Conservation (phyloP, 73 alveolate genomes). For the Blepharisma stoltei region DNA sequence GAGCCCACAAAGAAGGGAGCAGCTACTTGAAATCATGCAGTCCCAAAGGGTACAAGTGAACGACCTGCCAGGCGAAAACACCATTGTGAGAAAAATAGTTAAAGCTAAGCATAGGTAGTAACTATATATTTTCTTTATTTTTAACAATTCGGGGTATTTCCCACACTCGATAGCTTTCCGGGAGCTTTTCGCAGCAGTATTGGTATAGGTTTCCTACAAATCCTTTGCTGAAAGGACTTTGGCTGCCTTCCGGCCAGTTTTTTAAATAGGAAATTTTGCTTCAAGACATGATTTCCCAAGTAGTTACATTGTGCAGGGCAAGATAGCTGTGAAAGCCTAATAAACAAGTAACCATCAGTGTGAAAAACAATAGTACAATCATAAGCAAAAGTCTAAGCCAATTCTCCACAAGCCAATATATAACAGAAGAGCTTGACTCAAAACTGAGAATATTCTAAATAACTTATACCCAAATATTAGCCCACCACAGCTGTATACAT, state of each 20-base stretch:
- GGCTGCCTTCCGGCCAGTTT: slow-evolving; percentile 50
- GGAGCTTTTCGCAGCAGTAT: slow-evolving; percentile 14
- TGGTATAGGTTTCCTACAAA: slow-evolving; percentile 17
- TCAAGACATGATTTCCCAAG: slow-evolving; percentile 53
- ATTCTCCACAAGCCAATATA: neutral
- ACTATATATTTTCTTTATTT: too few species aligned
- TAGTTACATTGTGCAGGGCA: neutral
- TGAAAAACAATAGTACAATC: slow-evolving; percentile 1
- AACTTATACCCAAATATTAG: slow-evolving; percentile 27
- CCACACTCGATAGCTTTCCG: slow-evolving; percentile 15
- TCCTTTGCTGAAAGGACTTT: slow-evolving; percentile 50
- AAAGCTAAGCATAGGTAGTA: slow-evolving; percentile 13
- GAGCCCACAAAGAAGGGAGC: neutral
- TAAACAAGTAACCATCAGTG: slow-evolving; percentile 18
- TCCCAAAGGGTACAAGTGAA: neutral
- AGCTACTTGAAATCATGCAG: neutral
- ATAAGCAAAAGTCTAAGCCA: neutral
- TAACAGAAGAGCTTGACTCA: neutral
- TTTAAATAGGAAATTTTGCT: slow-evolving; percentile 42
- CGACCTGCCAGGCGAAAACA: slow-evolving; percentile 1
- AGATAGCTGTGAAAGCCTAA: slow-evolving; percentile 15
- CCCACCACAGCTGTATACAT: slow-evolving; percentile 28
- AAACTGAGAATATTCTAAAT: neutral
- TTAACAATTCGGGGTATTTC: too few species aligned
- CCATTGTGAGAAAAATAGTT: slow-evolving; percentile 28